phyloP scores from a whole-genome alignment of 371 early-diverging fungal species.

The Apophysomyces trapeziformis region DNA sequence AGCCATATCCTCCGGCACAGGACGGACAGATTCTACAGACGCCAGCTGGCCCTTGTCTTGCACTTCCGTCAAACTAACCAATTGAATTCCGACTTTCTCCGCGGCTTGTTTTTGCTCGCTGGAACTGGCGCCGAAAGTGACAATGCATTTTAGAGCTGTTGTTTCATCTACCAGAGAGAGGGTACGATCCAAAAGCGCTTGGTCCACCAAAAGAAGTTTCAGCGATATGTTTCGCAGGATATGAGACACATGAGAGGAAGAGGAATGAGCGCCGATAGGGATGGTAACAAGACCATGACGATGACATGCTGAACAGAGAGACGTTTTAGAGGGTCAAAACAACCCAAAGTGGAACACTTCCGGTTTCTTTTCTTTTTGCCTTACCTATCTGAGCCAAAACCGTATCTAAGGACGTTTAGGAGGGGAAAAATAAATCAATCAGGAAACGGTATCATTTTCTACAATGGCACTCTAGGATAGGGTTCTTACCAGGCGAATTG shows the following conservation, averaged over 20 bases:
- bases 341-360: slow-evolving; percentile 7
- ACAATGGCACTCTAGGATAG: not conserved
- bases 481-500: slow-evolving; percentile 50
- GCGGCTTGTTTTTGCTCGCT: slow-evolving; percentile 20
- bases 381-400: slow-evolving; percentile 47
- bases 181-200: slow-evolving; percentile 21
- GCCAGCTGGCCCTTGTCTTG: slow-evolving; percentile 30
- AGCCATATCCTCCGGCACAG: slow-evolving; percentile 41
- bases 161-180: slow-evolving; percentile 23
- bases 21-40: slow-evolving; percentile 29
- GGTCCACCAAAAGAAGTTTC: slow-evolving; percentile 35
- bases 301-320: slow-evolving; percentile 37
- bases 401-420: slow-evolving; percentile 28
- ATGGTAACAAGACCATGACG: slow-evolving; percentile 44
- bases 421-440: slow-evolving; percentile 7
- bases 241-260: slow-evolving; percentile 36
- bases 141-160: slow-evolving; percentile 30
- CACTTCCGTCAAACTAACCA: slow-evolving; percentile 38
- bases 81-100: slow-evolving; percentile 25
- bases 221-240: slow-evolving; percentile 32
- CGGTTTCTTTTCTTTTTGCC: not conserved
- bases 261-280: slow-evolving; percentile 41
- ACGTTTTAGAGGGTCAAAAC: not conserved
- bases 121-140: slow-evolving; percentile 33
- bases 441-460: slow-evolving; percentile 13